A percentile compares a stretch with the other conserved stretches of the same genome.
These are phyloP conservation scores for Amanita brunnescens DNA, from an alignment of 768 basidiomycete genomes.

Conservation along the genomic window DNA sequence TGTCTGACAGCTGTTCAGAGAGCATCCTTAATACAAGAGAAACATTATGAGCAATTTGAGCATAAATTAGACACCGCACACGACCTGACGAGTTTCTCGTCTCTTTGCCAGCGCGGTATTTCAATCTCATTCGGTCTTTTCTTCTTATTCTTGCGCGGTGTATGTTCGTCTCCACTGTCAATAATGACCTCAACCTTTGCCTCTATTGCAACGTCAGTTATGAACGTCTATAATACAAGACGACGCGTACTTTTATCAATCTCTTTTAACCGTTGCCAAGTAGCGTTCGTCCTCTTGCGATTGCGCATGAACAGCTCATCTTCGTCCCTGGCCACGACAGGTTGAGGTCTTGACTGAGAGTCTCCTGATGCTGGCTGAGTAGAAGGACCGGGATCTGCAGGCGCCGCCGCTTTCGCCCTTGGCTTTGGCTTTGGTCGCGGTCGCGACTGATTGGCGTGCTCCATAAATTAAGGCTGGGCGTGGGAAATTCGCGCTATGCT, in stretches of 20 bases:
- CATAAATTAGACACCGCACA: conserved; percentile 9
- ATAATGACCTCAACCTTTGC: conserved; percentile 7
- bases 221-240: neutral
- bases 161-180: conserved; percentile 20
- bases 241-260: conserved; percentile 41
- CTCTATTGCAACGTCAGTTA: neutral
- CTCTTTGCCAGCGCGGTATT: conserved; percentile 35
- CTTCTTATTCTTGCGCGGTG: conserved; percentile 28
- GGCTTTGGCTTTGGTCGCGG: conserved; percentile 53
- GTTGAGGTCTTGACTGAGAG: conserved; percentile 10
- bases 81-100: conserved; percentile 32
- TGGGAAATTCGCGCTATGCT: conserved; percentile 29
- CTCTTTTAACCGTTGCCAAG: conserved; percentile 54
- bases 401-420: conserved; percentile 19
- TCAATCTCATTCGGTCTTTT: conserved; percentile 26
- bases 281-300: conserved; percentile 39
- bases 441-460: conserved; percentile 28
- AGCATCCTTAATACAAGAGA: conserved; percentile 23
- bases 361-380: conserved; percentile 12
- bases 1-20: conserved; percentile 32
- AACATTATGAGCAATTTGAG: neutral
- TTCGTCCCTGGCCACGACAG: conserved; percentile 38
- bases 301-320: conserved; percentile 70
- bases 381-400: conserved; percentile 12
- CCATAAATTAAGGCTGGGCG: conserved; percentile 27